Evolutionary conservation across 2,329 filamentous ascomycete species (phyloP), one percentile per base, ranked within the genome.

Genomic region (Metarhizium guizhouense): DNA sequence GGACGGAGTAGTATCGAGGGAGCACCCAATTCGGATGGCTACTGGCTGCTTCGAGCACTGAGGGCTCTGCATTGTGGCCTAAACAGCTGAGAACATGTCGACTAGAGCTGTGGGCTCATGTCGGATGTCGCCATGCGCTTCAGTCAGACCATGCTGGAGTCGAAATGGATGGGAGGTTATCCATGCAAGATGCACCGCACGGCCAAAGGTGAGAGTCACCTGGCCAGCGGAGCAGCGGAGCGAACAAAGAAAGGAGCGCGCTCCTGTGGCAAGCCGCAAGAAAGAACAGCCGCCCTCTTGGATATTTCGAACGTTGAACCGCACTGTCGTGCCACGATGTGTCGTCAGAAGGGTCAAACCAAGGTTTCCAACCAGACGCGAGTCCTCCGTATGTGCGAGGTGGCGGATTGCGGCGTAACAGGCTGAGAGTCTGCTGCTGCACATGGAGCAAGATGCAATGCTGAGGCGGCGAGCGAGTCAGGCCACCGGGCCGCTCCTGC

Each of bases 41-140:
- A 29, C 38, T 42, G 50, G 32, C 34, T 52, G 50, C 36, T 52
- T 52, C 11, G 11, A 18, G 32, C 29, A 14, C 18, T 29, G 48
- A 29, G 42, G 47, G 36, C 40, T 18, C 7, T 47, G 54, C 30
- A 29, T n/a, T 47, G 48, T 47, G 48, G 32, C 40, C 54, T 20
- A 18, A 47, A 40, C 18, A 11, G 42, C 42, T 52, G 48, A 51
- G 42, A 34, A 40, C 48, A 51, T 38, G 42, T 32, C 48, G 34
- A n/a, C 48, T 38, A 51, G 38, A 40, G 14, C 50, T 32, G 32
- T 18, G 20, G 40, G 18, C 48, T 47, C 30, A 20, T n/a, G 42
- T 43, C 48, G 54, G 32, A 48, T 25, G 54, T 55, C 42, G 54
- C 54, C 54, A 55, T 52, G 47, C 53, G 6, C 14, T 36, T 29